phyloP scores from a whole-genome alignment of 768 basidiomycete genomes.

The Galerina marginata region DNA sequence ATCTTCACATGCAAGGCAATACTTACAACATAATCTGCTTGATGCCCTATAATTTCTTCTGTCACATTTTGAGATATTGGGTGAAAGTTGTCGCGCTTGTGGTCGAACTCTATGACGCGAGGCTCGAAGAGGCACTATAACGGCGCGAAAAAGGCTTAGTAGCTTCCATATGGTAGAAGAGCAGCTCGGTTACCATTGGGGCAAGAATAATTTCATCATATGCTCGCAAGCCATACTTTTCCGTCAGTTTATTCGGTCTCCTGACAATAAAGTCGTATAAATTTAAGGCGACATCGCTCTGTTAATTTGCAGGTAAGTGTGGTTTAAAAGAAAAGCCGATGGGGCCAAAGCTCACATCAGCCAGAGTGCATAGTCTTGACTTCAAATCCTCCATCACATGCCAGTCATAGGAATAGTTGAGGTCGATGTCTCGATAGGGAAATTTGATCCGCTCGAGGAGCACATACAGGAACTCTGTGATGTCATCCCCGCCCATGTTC shows the following conservation, averaged over 20 bases:
- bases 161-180: neutral
- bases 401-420: slow-evolving; percentile 85
- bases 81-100: slow-evolving; percentile 60
- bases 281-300: slow-evolving; percentile 91
- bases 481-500: slow-evolving; percentile 92
- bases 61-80: slow-evolving; percentile 66
- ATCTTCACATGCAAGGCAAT: neutral
- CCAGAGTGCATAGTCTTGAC: slow-evolving; percentile 78
- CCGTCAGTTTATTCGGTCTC: slow-evolving; percentile 71
- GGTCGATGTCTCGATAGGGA: slow-evolving; percentile 85
- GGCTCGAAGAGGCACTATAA: slow-evolving; percentile 90
- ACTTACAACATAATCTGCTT: slow-evolving; percentile 57
- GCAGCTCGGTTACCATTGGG: slow-evolving; percentile 72
- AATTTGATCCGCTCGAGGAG: slow-evolving; percentile 82
- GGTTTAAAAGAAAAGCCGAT: slow-evolving; percentile 3
- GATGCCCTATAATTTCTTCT: slow-evolving; percentile 73
- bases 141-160: neutral
- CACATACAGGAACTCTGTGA: slow-evolving; percentile 87
- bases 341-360: slow-evolving; percentile 64
- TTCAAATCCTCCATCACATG: slow-evolving; percentile 92
- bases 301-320: slow-evolving; percentile 7
- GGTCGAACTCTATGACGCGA: slow-evolving; percentile 87
- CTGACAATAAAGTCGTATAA: slow-evolving; percentile 91
- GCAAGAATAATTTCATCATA: slow-evolving; percentile 97
- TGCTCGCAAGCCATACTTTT: slow-evolving; percentile 88